Evolutionary conservation across 2,329 filamentous ascomycete genomes (phyloP), one percentile per base, ranked within the genome.

Genomic region (Hypoxylon sp.): DNA sequence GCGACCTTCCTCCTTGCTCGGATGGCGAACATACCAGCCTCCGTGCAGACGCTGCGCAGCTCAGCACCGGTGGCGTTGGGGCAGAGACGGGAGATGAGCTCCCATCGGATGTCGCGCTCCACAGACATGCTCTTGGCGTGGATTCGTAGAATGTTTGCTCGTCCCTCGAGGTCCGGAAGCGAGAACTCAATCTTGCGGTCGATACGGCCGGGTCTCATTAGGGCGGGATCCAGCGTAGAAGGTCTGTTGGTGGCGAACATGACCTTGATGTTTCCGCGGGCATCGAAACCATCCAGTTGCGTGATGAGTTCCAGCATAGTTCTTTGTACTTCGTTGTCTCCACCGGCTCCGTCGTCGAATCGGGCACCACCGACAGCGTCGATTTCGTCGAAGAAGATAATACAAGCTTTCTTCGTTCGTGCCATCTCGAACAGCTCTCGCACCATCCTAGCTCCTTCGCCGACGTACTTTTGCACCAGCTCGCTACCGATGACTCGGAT

Each of bases 61-160:
- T 99, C 96, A 55, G 96, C 96, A 84, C 96, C 96, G 0, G 96
- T 99, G 59, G 94, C 92, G 83, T 99, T 99, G 73, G 96, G 96
- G 84, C 96, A 99, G 71, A 99, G 87, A 75, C 96, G 91, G 19
- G 94, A 98, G 79, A 99, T 98, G 73, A 99, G 88, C 85, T 99
- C 96, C 96, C 96, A 99, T 83, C 96, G 90, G 78, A 99, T 99
- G 79, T 99, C 96, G 59, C 96, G 90, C 88, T 99, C 96, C 39
- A 99, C 96, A 17, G 94, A 98, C 96, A 99, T 99, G 80, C 93
- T 97, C 91, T 98, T 99, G 76, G 96, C 96, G 84, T 98, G 96
- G 77, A 99, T 99, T 55, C 96, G 92, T 48, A 99, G 88, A 78
- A 99, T 98, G 83, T 98, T 98, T 78, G 96, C 96, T 73, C 96